A percentile compares a stretch with the other conserved stretches of the same genome.
phyloP scores from a whole-genome alignment of 768 basidiomycete species.

The Omphalotus guepiniiformis region DNA sequence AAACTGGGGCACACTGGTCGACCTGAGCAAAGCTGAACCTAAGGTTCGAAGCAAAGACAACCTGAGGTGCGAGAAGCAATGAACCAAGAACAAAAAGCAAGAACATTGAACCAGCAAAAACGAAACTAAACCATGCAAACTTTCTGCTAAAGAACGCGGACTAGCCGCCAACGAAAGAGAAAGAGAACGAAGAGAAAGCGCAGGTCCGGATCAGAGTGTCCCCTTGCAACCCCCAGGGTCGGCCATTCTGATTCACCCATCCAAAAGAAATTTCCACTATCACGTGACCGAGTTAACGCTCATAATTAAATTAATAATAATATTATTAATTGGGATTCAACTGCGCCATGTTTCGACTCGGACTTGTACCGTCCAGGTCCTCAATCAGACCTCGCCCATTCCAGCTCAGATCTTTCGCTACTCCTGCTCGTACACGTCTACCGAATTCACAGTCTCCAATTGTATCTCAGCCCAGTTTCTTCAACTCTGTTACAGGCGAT shows the following conservation, averaged over 20 bases:
- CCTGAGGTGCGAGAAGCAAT: slow-evolving; percentile 36
- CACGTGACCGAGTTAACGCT: not conserved
- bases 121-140: slow-evolving; percentile 19
- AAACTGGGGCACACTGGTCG: slow-evolving; percentile 50
- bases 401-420: slow-evolving; percentile 5
- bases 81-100: slow-evolving; percentile 26
- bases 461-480: slow-evolving; percentile 66
- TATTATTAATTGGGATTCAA: not conserved
- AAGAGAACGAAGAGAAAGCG: slow-evolving; percentile 21
- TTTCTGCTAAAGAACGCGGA: slow-evolving; percentile 24
- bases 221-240: slow-evolving; percentile 3
- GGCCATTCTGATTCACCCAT: not conserved
- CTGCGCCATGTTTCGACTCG: slow-evolving; percentile 5
- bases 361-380: not conserved
- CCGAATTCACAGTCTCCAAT: slow-evolving; percentile 55
- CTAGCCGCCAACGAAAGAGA: slow-evolving; percentile 27
- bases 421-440: slow-evolving; percentile 22
- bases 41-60: slow-evolving; percentile 30
- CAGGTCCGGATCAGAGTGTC: not conserved
- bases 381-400: not conserved
- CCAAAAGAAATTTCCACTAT: not conserved
- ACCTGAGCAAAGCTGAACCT: slow-evolving; percentile 39
- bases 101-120: slow-evolving; percentile 20
- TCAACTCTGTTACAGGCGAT: slow-evolving; percentile 68
- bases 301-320: not conserved